Evolutionary conservation across 1,284 basidiomycete species (phyloP).

Genomic region (Ceratobasidium sp.): DNA sequence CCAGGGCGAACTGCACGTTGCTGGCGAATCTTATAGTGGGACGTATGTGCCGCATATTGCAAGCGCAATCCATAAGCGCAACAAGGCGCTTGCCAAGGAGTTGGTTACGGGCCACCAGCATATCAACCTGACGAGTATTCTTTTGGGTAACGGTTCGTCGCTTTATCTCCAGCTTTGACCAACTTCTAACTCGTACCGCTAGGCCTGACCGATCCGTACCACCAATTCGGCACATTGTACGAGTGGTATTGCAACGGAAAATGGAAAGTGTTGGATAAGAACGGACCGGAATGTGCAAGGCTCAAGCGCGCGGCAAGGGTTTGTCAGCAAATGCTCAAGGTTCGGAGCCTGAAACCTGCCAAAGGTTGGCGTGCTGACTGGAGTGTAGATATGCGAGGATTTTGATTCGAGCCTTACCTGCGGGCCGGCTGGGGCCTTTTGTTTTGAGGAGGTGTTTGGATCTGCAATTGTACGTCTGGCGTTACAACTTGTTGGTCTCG

Average conservation of each 20-base stretch:
- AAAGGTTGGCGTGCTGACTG: background rate
- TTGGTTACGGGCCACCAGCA: constrained; percentile 37
- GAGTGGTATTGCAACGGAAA: constrained; percentile 59
- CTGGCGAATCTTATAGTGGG: constrained; percentile 67
- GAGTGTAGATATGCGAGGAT: constrained; percentile 52
- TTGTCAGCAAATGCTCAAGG: constrained; percentile 53
- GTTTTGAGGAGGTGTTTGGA: constrained; percentile 7
- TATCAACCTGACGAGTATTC: constrained; percentile 60
- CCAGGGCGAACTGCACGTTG: constrained; percentile 53
- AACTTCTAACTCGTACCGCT: background rate
- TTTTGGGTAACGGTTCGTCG: constrained; percentile 59
- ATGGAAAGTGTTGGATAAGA: constrained; percentile 56
- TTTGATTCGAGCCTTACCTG: constrained; percentile 61
- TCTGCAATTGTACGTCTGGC: background rate
- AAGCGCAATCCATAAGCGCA: constrained; percentile 59
- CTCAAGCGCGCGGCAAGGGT: constrained; percentile 53
- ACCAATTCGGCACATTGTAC: constrained; percentile 58
- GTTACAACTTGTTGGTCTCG: constrained; percentile 52
- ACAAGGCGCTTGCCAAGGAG: constrained; percentile 51
- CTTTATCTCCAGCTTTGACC: background rate
- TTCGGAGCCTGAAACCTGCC: background rate
- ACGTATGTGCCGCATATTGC: constrained; percentile 60
- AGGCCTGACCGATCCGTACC: constrained; percentile 57
- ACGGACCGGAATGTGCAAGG: constrained; percentile 53
- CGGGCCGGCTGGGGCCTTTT: constrained; percentile 59